These are phyloP conservation scores for Boechera divaricarpa DNA, from an alignment of 345 rosid genomes.

Conservation along the genomic window DNA sequence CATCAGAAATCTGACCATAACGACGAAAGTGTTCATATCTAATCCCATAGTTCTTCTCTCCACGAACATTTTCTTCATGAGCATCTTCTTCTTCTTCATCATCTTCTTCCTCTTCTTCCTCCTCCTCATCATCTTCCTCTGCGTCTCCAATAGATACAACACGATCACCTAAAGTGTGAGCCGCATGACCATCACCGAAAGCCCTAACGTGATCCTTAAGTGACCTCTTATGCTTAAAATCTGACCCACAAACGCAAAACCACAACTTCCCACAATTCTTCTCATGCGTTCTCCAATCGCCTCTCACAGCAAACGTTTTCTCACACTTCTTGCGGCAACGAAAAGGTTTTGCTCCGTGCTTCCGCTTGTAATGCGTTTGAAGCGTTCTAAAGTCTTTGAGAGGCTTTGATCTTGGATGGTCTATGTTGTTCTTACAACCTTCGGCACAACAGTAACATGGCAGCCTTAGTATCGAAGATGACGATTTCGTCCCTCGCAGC, in stretches of 20 bases:
- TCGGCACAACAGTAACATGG: slow-evolving; percentile 84
- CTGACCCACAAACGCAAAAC: slow-evolving; percentile 98
- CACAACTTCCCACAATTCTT: slow-evolving; percentile 97
- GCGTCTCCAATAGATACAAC: slow-evolving; percentile 40
- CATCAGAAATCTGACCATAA: slow-evolving; percentile 35
- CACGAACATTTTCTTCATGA: slow-evolving; percentile 17
- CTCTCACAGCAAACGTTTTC: slow-evolving; percentile 89
- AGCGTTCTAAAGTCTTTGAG: slow-evolving; percentile 92
- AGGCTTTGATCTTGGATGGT: slow-evolving; percentile 81
- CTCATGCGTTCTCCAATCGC: slow-evolving; percentile 99
- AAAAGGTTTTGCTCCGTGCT: slow-evolving; percentile 79
- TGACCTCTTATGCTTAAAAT: slow-evolving; percentile 97
- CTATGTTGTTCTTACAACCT: slow-evolving; percentile 90
- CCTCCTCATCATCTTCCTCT: slow-evolving; percentile 36
- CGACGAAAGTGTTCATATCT: slow-evolving; percentile 41
- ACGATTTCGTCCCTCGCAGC: slow-evolving; percentile 70
- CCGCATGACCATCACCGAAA: slow-evolving; percentile 90
- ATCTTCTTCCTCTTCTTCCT: slow-evolving; percentile 30
- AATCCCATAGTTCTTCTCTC: slow-evolving; percentile 31
- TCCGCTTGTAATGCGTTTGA: slow-evolving; percentile 89
- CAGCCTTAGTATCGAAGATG: slow-evolving; percentile 72
- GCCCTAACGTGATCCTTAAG: slow-evolving; percentile 96
- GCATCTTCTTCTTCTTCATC: slow-evolving; percentile 24
- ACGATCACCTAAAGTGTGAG: slow-evolving; percentile 60
- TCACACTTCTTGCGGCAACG: slow-evolving; percentile 80